Evolutionary conservation across 208 protist species (phyloP), one percentile per base, ranked within the genome.

Genomic region (Trypanosoma avium): DNA sequence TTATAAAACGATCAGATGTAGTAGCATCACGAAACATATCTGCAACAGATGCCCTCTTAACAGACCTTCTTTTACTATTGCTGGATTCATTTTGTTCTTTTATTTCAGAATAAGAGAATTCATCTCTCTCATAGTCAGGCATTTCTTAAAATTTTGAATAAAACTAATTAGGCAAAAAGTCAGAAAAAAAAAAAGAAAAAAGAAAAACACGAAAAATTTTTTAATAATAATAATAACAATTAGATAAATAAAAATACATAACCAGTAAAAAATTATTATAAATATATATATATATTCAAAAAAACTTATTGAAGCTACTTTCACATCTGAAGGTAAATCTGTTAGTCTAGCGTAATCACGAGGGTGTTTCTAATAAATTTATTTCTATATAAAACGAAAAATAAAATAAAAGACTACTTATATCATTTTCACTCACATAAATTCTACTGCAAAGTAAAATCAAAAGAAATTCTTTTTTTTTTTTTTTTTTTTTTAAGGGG

Each of bases 11-110:
- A 26, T 77, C 72, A 29, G 62, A 45, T 1, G 36, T 46, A 8
- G 63, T 57, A 10, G 52, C 32, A 45, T 60, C 64, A 48, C 65
- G 65, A 49, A 77, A 77, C 21, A 71, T 46, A 9, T 72, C 45
- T 42, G n/a, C 48, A 32, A 68, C 30, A 19, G 53, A 49, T 12
- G 52, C 48, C 42, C 17, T 43, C 59, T 54, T 64, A 9, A 32
- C 5, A 15, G 30, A 42, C 8, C 21, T 19, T 2, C 19, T 40
- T 7, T 50, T 45, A 12, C 19, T 46, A 1, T 50, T 29, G 46
- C 24, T 8, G 19, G 5, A 22, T 30, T 50, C 46, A 26, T 50
- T 19, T 22, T 50, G 17, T 30, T 50, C 24, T 29, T 42, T 15
- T 42, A 8, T 9, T 42, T 15, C 36, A 13, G 10, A n/a, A 42